Conservation (phyloP, 164 flowering plant species). For the Malania oleifera region DNA sequence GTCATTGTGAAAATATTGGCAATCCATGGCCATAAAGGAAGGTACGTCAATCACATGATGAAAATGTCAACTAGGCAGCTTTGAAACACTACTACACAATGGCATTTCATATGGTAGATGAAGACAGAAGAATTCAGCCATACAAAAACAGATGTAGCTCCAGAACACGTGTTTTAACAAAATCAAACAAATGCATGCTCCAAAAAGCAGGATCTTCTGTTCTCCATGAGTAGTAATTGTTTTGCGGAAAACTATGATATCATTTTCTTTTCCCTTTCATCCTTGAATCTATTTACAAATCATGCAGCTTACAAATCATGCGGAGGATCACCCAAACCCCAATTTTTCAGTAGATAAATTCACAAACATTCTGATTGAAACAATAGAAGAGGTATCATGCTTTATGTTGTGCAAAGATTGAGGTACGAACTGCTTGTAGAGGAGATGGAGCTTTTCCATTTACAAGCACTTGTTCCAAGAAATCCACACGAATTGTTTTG, state of each 20-base stretch:
- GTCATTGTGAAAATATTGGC: too few relatives aligned
- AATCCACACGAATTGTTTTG: constrained; percentile 77
- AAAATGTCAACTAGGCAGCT: too few relatives aligned
- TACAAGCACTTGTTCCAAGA: constrained; percentile 66
- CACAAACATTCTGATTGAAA: background rate
- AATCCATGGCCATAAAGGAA: too few relatives aligned
- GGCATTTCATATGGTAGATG: too few relatives aligned
- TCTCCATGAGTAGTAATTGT: background rate
- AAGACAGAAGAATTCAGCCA: too few relatives aligned
- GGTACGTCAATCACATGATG: too few relatives aligned
- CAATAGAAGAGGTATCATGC: constrained; percentile 27
- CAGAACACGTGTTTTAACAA: too few relatives aligned
- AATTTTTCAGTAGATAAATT: background rate
- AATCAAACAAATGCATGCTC: background rate
- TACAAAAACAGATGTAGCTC: too few relatives aligned
- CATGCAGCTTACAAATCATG: background rate
- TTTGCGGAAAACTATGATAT: too few relatives aligned
- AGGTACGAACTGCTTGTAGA: constrained; percentile 37
- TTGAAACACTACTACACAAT: too few relatives aligned
- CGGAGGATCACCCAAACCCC: background rate
- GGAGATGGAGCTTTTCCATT: constrained; percentile 58
- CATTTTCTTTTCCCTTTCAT: too few relatives aligned
- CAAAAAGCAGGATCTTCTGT: background rate
- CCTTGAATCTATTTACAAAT: background rate
- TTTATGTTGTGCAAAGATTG: constrained; percentile 67